A percentile compares a stretch with the other conserved stretches of the same genome.
Evolutionary conservation across 1,284 basidiomycete genomes (phyloP).

Genomic region (Ustilago cynodontis): DNA sequence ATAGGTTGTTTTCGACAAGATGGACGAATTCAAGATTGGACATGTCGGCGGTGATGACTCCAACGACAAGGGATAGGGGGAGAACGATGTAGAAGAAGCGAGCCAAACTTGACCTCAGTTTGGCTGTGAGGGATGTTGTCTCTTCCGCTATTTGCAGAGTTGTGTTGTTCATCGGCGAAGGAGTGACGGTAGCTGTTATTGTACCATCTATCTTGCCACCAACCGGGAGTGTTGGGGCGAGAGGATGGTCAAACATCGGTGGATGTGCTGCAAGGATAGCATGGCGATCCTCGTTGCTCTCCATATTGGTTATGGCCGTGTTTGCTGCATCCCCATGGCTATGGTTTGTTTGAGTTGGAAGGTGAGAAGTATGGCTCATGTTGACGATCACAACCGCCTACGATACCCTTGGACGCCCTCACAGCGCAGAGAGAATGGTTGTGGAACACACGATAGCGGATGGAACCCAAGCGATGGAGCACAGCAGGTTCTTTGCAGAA

Average conservation of each 20-base stretch:
- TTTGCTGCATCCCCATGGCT: neutral
- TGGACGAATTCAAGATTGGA: conserved; percentile 38
- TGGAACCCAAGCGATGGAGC: too few relatives aligned
- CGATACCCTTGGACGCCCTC: neutral
- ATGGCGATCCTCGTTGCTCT: too few relatives aligned
- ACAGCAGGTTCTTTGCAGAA: too few relatives aligned
- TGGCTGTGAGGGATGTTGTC: neutral
- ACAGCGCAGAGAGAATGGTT: neutral
- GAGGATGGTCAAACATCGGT: neutral
- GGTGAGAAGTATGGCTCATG: too few relatives aligned
- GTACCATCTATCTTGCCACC: too few relatives aligned
- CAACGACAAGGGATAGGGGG: conserved; percentile 21
- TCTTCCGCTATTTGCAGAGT: too few relatives aligned
- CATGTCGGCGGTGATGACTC: conserved; percentile 26
- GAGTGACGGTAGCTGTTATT: too few relatives aligned
- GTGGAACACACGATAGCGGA: neutral
- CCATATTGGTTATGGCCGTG: too few relatives aligned
- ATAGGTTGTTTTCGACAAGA: conserved; percentile 1
- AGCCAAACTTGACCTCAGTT: neutral
- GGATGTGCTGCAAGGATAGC: neutral
- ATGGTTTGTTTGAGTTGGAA: too few relatives aligned
- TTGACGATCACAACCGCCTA: neutral
- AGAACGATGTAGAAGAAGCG: conserved; percentile 17
- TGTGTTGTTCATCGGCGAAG: too few relatives aligned
- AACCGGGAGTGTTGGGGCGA: neutral